A percentile compares a stretch with the other conserved stretches of the same genome.
phyloP scores from a whole-genome alignment of 306 rosid species.

The Luffa acutangula region DNA sequence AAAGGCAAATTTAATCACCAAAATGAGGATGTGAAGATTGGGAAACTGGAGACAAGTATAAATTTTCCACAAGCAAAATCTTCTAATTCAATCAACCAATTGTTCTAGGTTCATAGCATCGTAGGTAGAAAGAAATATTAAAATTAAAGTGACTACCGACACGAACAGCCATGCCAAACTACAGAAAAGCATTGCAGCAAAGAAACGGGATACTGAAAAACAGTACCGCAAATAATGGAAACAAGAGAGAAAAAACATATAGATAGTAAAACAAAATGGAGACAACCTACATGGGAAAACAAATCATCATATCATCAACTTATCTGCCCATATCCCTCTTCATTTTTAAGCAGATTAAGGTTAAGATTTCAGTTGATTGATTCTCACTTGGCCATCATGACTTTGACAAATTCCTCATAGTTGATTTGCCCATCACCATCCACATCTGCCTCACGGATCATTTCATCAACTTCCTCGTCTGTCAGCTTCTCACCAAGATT shows the following conservation, averaged over 20 bases:
- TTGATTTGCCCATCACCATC: constrained; percentile 17
- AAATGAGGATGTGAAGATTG: background rate
- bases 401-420: constrained; percentile 15
- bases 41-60: background rate
- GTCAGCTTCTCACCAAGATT: constrained; percentile 13
- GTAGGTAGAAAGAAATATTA: background rate
- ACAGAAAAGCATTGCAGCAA: constrained; percentile 7
- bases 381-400: constrained; percentile 20
- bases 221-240: constrained; percentile 11
- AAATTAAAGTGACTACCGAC: background rate
- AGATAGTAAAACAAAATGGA: background rate
- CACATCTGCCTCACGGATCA: constrained; percentile 14
- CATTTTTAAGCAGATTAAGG: constrained; percentile 9
- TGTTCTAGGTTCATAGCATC: background rate
- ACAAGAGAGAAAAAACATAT: constrained; percentile 4
- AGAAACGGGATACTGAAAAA: constrained; percentile 5
- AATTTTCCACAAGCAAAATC: constrained; percentile 7
- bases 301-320: constrained; percentile 6
- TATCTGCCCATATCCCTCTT: constrained; percentile 10
- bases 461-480: constrained; percentile 13
- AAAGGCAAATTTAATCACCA: background rate
- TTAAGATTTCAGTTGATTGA: constrained; percentile 2
- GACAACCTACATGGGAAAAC: background rate
- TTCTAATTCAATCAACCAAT: constrained; percentile 5
- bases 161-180: constrained; percentile 4